phyloP scores from a whole-genome alignment of 495 filamentous ascomycete species.

The Penicillium tannophilum region DNA sequence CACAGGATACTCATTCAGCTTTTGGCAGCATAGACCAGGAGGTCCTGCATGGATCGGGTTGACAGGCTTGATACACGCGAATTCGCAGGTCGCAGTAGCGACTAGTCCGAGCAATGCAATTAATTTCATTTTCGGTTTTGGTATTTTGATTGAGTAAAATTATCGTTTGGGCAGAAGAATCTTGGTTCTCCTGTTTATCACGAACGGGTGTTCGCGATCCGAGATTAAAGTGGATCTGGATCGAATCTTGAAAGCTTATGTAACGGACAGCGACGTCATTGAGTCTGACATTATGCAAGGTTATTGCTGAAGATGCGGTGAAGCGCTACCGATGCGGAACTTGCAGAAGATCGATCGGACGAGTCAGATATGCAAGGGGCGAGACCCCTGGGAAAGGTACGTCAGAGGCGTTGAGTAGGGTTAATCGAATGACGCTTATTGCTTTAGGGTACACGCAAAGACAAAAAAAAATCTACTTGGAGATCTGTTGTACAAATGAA shows the following conservation, averaged over 20 bases:
- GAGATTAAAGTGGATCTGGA: slow-evolving; percentile 3
- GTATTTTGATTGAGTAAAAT: neutral
- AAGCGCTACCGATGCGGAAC: neutral
- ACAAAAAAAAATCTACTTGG: too few relatives aligned
- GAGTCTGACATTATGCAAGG: neutral
- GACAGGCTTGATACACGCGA: slow-evolving; percentile 20
- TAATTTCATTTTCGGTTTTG: slow-evolving; percentile 3
- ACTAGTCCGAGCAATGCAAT: neutral
- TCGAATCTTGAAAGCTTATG: neutral
- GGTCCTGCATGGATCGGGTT: slow-evolving; percentile 18
- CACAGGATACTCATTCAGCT: slow-evolving; percentile 8
- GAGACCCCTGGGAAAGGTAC: neutral
- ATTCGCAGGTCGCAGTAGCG: slow-evolving; percentile 1
- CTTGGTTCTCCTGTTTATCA: too few relatives aligned
- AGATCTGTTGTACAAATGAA: too few relatives aligned
- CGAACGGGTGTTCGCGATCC: slow-evolving; percentile 1
- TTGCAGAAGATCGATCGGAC: neutral
- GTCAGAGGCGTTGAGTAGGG: neutral
- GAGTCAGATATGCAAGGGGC: neutral
- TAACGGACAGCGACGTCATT: slow-evolving; percentile 1
- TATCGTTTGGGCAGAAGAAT: neutral
- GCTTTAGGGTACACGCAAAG: too few relatives aligned
- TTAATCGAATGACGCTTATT: too few relatives aligned
- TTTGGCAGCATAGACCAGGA: slow-evolving; percentile 16
- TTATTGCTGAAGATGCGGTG: neutral